phyloP scores from a whole-genome alignment of 768 basidiomycete genomes.

The Megacollybia marginata region DNA sequence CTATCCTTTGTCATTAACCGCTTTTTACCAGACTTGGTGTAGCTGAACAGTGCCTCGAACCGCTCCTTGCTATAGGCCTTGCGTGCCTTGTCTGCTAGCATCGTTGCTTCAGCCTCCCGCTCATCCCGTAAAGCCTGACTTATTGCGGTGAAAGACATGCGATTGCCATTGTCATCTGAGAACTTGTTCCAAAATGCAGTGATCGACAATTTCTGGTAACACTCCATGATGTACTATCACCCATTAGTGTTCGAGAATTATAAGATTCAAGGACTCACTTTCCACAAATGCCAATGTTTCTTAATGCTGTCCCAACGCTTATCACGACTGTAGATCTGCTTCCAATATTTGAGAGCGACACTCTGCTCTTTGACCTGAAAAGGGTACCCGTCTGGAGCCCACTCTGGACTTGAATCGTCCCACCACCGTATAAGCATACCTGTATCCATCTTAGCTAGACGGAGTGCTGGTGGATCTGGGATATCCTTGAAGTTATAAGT shows the following conservation, averaged over 20 bases:
- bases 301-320: constrained; percentile 3
- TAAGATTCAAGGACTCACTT: constrained; percentile 2
- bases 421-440: neutral
- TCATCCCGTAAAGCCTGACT: neutral
- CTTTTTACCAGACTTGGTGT: constrained; percentile 7
- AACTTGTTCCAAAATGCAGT: constrained; percentile 13
- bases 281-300: constrained; percentile 9
- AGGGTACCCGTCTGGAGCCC: neutral
- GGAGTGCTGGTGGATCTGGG: neutral
- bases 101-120: neutral
- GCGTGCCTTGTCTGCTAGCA: constrained; percentile 5
- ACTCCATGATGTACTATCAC: constrained; percentile 8
- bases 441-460: neutral
- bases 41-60: constrained; percentile 9
- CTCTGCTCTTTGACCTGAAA: neutral
- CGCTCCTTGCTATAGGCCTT: constrained; percentile 7
- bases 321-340: neutral
- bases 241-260: neutral
- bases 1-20: constrained; percentile 8
- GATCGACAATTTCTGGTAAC: constrained; percentile 7
- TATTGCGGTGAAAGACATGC: constrained; percentile 1
- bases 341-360: constrained; percentile 1
- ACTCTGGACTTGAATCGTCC: neutral
- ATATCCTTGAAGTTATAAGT: neutral
- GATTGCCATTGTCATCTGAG: neutral